These are phyloP conservation scores for Coniella vitis DNA, from an alignment of 2,329 filamentous ascomycete species.

Conservation along the genomic window DNA sequence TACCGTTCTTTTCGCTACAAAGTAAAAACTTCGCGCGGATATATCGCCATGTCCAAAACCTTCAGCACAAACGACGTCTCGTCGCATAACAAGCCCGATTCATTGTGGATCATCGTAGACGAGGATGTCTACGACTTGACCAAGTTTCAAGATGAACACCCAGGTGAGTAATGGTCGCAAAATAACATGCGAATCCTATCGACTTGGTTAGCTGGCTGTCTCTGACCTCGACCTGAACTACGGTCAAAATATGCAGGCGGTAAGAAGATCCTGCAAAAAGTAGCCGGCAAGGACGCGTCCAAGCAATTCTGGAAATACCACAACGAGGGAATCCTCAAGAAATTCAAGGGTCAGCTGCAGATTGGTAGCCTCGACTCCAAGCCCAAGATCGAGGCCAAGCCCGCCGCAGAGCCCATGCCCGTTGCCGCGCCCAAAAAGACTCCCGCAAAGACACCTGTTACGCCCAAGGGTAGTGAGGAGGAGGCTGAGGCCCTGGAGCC, in stretches of 20 bases:
- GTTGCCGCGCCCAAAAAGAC: slow-evolving; percentile 42
- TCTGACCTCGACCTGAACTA: background rate
- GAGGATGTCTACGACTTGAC: slow-evolving; percentile 95
- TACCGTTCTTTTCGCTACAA: too few relatives aligned
- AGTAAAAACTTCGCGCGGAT: too few relatives aligned
- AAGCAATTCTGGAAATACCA: slow-evolving; percentile 71
- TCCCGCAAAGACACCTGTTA: slow-evolving; percentile 24
- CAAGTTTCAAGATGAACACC: slow-evolving; percentile 79
- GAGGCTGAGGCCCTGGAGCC: slow-evolving; percentile 71
- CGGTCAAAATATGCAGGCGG: slow-evolving; percentile 35
- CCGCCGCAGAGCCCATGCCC: slow-evolving; percentile 46
- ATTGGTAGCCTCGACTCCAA: slow-evolving; percentile 87
- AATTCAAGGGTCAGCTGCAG: slow-evolving; percentile 71
- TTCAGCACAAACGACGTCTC: slow-evolving; percentile 83
- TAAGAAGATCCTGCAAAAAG: slow-evolving; percentile 58
- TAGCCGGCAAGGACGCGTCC: slow-evolving; percentile 59
- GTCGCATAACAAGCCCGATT: slow-evolving; percentile 81
- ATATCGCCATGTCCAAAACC: slow-evolving; percentile 69
- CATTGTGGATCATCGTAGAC: slow-evolving; percentile 85
- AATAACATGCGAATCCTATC: background rate
- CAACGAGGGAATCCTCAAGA: slow-evolving; percentile 82
- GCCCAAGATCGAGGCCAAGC: slow-evolving; percentile 48
- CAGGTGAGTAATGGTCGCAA: slow-evolving; percentile 46
- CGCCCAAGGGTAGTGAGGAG: slow-evolving; percentile 29
- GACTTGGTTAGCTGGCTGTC: background rate